phyloP scores from a whole-genome alignment of 2,329 filamentous ascomycete species.

The Zasmidium angulare region DNA sequence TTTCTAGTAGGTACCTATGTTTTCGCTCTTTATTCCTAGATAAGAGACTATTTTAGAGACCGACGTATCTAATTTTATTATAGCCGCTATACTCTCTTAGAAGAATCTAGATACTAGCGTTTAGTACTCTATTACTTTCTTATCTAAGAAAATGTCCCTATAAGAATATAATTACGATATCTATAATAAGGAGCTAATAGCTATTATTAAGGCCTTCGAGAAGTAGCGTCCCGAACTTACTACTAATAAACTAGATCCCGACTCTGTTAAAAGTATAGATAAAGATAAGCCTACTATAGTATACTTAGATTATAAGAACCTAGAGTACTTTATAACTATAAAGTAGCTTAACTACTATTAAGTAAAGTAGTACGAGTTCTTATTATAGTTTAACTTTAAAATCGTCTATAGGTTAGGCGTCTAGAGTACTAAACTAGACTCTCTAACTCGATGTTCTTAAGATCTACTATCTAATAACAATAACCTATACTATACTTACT shows the following conservation, averaged over 20 bases:
- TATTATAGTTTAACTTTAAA: neutral
- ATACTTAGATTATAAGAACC: too few relatives aligned
- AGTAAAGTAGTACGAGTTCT: too few relatives aligned
- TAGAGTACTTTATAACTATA: too few relatives aligned
- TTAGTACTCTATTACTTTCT: slow-evolving; percentile 3
- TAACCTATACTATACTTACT: too few relatives aligned
- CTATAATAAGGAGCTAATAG: too few relatives aligned
- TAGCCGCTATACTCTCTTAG: neutral
- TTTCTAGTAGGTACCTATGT: neutral
- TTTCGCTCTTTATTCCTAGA: neutral
- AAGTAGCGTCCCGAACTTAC: slow-evolving; percentile 27
- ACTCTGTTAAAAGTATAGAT: too few relatives aligned
- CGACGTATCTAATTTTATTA: neutral
- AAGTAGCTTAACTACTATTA: too few relatives aligned
- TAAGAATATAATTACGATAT: slow-evolving; percentile 23
- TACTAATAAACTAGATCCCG: neutral
- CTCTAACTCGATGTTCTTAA: neutral
- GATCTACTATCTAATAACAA: too few relatives aligned
- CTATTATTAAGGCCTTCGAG: too few relatives aligned
- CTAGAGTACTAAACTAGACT: neutral
- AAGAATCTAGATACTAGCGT: neutral
- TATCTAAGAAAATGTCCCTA: slow-evolving; percentile 12
- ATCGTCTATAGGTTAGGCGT: neutral
- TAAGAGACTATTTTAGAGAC: slow-evolving; percentile 1
- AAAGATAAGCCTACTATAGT: too few relatives aligned